phyloP scores from a whole-genome alignment of 495 filamentous ascomycete species.

The Apodospora peruviana region DNA sequence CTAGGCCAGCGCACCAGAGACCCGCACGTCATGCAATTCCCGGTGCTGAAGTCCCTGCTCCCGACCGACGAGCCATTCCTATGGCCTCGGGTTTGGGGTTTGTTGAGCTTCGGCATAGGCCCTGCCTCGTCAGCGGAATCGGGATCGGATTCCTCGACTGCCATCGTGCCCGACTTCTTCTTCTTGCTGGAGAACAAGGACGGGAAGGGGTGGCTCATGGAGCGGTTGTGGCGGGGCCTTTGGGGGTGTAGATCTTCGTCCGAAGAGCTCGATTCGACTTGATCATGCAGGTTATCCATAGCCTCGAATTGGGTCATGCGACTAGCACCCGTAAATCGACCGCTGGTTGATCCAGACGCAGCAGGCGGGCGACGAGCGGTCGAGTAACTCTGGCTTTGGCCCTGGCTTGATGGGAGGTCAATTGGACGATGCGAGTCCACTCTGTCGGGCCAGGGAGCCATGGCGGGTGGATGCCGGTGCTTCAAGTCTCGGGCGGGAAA shows the following conservation, averaged over 20 bases:
- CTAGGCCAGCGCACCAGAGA: constrained; percentile 80
- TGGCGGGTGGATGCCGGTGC: constrained; percentile 6
- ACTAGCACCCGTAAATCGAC: constrained; percentile 14
- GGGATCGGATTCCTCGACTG: constrained; percentile 20
- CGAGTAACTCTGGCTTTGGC: neutral
- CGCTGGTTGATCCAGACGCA: neutral
- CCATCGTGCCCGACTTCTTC: constrained; percentile 32
- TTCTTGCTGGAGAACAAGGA: constrained; percentile 56
- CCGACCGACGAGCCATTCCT: constrained; percentile 19
- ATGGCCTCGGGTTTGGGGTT: constrained; percentile 20
- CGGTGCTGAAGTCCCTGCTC: constrained; percentile 50
- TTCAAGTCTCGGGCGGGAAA: neutral
- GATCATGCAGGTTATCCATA: constrained; percentile 19
- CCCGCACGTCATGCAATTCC: constrained; percentile 78
- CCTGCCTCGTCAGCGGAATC: constrained; percentile 21
- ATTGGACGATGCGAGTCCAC: constrained; percentile 16
- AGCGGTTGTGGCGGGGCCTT: constrained; percentile 53
- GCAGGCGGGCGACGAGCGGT: constrained; percentile 4
- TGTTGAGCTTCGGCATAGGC: constrained; percentile 18
- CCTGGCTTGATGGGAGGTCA: neutral
- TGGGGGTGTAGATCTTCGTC: constrained; percentile 34
- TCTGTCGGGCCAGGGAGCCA: constrained; percentile 23
- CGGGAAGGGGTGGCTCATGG: constrained; percentile 72
- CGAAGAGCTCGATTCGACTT: constrained; percentile 38
- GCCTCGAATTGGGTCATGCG: constrained; percentile 14